Percentiles rank a stretch among this genome's conserved stretches.
These are phyloP conservation scores for Boletus reticuloceps DNA, from an alignment of 768 basidiomycete genomes.

Conservation along the genomic window DNA sequence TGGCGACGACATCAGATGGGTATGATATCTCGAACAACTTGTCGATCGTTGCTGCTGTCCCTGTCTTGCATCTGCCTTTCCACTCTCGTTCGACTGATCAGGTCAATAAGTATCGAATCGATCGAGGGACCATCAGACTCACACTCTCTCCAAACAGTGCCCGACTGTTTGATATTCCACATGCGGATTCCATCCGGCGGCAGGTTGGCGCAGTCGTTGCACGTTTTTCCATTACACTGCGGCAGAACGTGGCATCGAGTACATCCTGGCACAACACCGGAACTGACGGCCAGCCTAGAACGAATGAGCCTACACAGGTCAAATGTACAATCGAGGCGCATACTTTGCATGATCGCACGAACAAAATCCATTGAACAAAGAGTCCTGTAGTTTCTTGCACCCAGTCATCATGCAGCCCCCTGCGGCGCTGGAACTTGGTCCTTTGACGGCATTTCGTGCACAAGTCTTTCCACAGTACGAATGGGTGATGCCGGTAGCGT, in stretches of 20 bases:
- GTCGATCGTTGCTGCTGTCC: conserved; percentile 41
- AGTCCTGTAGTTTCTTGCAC: conserved; percentile 51
- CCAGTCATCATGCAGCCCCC: conserved; percentile 47
- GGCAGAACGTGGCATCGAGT: conserved; percentile 47
- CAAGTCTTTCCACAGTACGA: conserved; percentile 62
- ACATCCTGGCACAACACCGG: conserved; percentile 49
- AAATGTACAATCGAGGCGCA: conserved; percentile 15
- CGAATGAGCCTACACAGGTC: conserved; percentile 5
- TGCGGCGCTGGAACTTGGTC: conserved; percentile 33
- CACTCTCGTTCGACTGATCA: conserved; percentile 55
- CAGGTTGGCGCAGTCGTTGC: conserved; percentile 49
- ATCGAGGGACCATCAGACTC: conserved; percentile 26
- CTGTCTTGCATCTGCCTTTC: conserved; percentile 36
- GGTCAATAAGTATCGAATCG: conserved; percentile 21
- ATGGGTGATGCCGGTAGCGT: conserved; percentile 52
- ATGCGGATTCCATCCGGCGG: conserved; percentile 42
- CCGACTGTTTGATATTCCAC: conserved; percentile 46
- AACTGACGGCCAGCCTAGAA: conserved; percentile 50
- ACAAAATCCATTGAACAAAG: conserved; percentile 53
- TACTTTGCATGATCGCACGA: conserved; percentile 59
- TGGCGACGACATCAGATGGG: conserved; percentile 27
- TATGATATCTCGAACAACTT: conserved; percentile 54
- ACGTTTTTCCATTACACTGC: conserved; percentile 43
- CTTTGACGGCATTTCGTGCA: conserved; percentile 41
- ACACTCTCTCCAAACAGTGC: conserved; percentile 53